Evolutionary conservation across 129 eudicot species (phyloP), one percentile per base, ranked within the genome.

Genomic region (Sambucus nigra): DNA sequence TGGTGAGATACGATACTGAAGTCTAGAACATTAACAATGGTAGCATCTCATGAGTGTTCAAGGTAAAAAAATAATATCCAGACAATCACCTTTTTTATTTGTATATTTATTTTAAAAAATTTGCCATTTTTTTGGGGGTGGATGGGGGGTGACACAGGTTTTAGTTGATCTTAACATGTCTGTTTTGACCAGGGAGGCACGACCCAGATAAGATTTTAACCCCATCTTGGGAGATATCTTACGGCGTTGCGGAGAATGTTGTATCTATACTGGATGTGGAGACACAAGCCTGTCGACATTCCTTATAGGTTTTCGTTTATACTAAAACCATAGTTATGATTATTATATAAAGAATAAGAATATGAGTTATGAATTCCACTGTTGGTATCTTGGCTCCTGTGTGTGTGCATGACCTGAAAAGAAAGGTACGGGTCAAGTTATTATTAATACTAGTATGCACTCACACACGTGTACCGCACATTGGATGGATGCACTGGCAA

Each of bases 1-100:
- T 52, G 98, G 98, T 57, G 95, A 91, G 68, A 91, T 91, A 41
- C 76, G 98, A 27, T 91, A 85, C 47, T 91, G 98, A 95, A n/a
- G n/a, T n/a, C n/a, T n/a, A n/a, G n/a, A 79, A 83, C 65, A 74
- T 91, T n/a, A 79, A 58, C 12, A 76, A 82, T n/a, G 98, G 98
- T 29, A 91, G 74, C 67, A 81, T 81, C 53, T 26, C 83, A 41
- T 65, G 86, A 31, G 86, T 85, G 50, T 89, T 89, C 65, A 89
- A 84, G 98, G 98, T 89, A 72, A 32, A n/a, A 15, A 28, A 32
- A 58, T 2, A 46, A 1, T 10, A 53, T 7, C n/a, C n/a, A n/a
- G n/a, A n/a, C n/a, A n/a, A n/a, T 5, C 14, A 19, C 12, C 5
- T 10, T 7, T 21, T 23, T 18, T 22, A 33, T 49, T 24, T 2